Base-by-base conservation (phyloP, 2,329 filamentous ascomycete genomes). In the Amesomyces nigricolor region DNA sequence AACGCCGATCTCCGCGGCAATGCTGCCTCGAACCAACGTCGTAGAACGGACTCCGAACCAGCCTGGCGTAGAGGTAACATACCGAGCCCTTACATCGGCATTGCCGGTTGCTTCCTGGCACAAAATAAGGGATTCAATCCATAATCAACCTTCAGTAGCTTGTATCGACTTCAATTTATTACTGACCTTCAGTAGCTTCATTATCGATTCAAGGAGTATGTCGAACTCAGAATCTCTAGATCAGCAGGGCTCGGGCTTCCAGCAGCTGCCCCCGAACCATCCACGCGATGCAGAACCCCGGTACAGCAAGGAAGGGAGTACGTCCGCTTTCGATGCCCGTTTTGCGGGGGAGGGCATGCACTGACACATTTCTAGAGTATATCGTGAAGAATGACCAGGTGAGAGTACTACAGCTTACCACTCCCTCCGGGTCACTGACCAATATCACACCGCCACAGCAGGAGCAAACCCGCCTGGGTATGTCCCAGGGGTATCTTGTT, bases 261-360 rank as follows among this genome's bases (percentile, higher is more conserved):
- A 29, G 30, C 16, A 35, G 32, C 32, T 13, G 32, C 11, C 8
- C 32, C 32, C 30, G 37, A 6, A 2, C 8, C 10, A 11, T 19
- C 10, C n/a, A 9, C 43, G 37, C 9, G n/a, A 35, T 45, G 47
- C 5, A 56, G 19, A 10, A 16, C 40, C 55, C 14, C 57, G 59
- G 40, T 55, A 30, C 32, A 59, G 59, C 48, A 61, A 61, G 46
- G 47, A 61, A 53, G 59, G 59, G 37, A 57, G 54, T 59, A 29
- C 52, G 57, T 47, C 37, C 16, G 22, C 42, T 2, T 16, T 13
- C 0, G 13, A 6, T 22, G 10, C 2, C 22, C 22, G 6, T 26
- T 46, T 5, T 8, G 10, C 7, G 3, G 32, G 6, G 2, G 16
- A 14, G 2, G 4, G 8, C 35, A 2, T 22, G 16, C 9, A 13